Conservation (phyloP, 2,329 filamentous ascomycete species). For the Epichloe amarillans region DNA sequence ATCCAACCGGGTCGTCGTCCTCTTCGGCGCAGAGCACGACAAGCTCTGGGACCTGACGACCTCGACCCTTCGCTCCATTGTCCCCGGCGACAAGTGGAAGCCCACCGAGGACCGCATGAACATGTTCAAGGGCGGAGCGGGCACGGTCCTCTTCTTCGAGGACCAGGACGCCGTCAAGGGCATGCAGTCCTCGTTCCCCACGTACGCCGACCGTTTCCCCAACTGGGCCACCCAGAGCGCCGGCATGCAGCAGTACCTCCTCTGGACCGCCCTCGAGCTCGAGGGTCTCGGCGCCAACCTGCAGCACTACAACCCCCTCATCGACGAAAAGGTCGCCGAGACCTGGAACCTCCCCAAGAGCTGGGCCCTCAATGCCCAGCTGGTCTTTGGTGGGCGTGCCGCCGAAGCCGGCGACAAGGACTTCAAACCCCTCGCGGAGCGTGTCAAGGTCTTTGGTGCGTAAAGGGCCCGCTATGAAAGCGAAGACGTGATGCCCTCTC, state of each 20-base stretch:
- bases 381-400: slow-evolving; percentile 64
- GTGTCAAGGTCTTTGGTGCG: slow-evolving; percentile 50
- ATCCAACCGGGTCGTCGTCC: slow-evolving; percentile 62
- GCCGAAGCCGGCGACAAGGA: slow-evolving; percentile 48
- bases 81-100: slow-evolving; percentile 51
- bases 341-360: slow-evolving; percentile 57
- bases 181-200: slow-evolving; percentile 54
- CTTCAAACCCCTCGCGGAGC: slow-evolving; percentile 50
- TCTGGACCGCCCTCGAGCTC: slow-evolving; percentile 72
- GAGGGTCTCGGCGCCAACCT: slow-evolving; percentile 81
- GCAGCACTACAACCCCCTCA: slow-evolving; percentile 80
- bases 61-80: slow-evolving; percentile 37
- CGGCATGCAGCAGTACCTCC: slow-evolving; percentile 64
- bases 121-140: slow-evolving; percentile 58
- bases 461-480: slow-evolving; percentile 10
- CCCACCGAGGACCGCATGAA: slow-evolving; percentile 30
- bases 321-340: slow-evolving; percentile 56
- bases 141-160: slow-evolving; percentile 80
- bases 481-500: not conserved
- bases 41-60: slow-evolving; percentile 70
- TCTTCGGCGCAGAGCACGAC: slow-evolving; percentile 72
- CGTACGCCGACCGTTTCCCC: slow-evolving; percentile 71
- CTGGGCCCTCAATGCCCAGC: slow-evolving; percentile 70
- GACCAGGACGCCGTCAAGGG: slow-evolving; percentile 54
- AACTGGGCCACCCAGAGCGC: slow-evolving; percentile 62